Base-by-base conservation (phyloP, 1,284 basidiomycete genomes). In the Pulveroboletus sp. region DNA sequence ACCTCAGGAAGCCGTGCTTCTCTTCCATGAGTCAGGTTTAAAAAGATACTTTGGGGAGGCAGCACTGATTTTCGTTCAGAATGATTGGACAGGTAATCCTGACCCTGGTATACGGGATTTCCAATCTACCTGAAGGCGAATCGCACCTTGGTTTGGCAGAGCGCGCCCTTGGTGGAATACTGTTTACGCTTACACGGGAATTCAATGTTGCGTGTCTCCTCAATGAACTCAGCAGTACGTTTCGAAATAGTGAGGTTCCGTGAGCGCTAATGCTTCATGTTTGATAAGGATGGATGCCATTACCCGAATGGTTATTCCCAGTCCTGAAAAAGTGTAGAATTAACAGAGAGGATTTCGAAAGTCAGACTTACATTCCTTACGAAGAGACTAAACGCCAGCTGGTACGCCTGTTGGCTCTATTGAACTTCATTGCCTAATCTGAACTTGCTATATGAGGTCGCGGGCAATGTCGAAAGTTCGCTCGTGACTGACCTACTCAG, bases 71-170 rank as follows among this genome's bases (percentile, higher is more conserved):
- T 33, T 22, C 18, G 35, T 45, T 25, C 35, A 56, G 54, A 39
- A 56, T 54, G 54, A 40, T 56, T 12, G 54, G 54, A 22, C 54
- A 56, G n/a, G 36, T 56, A 4, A 54, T 56, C 24, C 36, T 56
- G 43, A 45, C 29, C 2, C 24, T 56, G 18, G 54, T 56, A 17
- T 56, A 56, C 6, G 54, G 54, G 26, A 56, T 56, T 28, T 2
- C 22, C 7, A 33, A 45, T 29, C 43, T 56, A 14, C 54, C 54
- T 5, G 36, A 54, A 15, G 54, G 54, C 1, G 42, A 40, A 45
- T 56, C 54, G 11, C 54, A 56, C 11, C 43, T 56, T 31, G 42
- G 26, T 3, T 18, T 56, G 24, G 54, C 54, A 10, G 54, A 56
- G 38, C 54, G 50, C 9, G 42, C 54, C 4, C 54, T 56, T 26